These are phyloP conservation scores for Penicillium concentricum DNA, from an alignment of 2,329 filamentous ascomycete genomes.

Conservation along the genomic window DNA sequence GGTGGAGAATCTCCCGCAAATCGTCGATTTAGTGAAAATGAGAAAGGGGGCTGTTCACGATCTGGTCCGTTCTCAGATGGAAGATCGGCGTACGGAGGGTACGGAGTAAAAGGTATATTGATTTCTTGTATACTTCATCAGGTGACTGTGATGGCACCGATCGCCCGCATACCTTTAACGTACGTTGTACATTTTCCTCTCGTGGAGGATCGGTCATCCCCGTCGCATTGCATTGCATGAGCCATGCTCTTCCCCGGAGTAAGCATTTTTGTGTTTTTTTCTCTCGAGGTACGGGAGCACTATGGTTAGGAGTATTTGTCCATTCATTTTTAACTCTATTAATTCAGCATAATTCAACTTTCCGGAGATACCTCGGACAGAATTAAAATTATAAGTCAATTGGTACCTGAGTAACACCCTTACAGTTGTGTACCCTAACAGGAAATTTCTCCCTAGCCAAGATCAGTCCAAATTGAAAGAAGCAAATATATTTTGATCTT, in stretches of 20 bases:
- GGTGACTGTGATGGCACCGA: conserved; percentile 22
- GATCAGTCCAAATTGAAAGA: conserved; percentile 8
- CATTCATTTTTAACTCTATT: background rate
- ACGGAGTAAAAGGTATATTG: background rate
- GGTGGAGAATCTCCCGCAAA: conserved; percentile 24
- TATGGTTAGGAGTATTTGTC: too few relatives aligned
- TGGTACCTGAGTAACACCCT: conserved; percentile 20
- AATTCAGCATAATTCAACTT: background rate
- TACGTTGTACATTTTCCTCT: conserved; percentile 7
- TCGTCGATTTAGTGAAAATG: conserved; percentile 24
- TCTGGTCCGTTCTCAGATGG: conserved; percentile 27
- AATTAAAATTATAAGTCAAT: conserved; percentile 11
- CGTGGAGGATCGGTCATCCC: conserved; percentile 19
- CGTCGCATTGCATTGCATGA: conserved; percentile 30
- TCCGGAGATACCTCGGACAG: conserved; percentile 5
- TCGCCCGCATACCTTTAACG: conserved; percentile 5
- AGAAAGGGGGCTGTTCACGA: conserved; percentile 18
- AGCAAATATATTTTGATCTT: conserved; percentile 26
- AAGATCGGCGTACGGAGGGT: conserved; percentile 14
- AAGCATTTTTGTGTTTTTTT: background rate
- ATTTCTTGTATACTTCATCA: conserved; percentile 12
- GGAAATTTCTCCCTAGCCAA: conserved; percentile 8
- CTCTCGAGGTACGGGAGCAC: background rate
- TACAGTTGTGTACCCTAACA: conserved; percentile 4
- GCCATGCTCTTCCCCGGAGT: conserved; percentile 21